These are phyloP conservation scores for Pythium rishiriense DNA, from an alignment of 352 stramenopile species.

Conservation along the genomic window DNA sequence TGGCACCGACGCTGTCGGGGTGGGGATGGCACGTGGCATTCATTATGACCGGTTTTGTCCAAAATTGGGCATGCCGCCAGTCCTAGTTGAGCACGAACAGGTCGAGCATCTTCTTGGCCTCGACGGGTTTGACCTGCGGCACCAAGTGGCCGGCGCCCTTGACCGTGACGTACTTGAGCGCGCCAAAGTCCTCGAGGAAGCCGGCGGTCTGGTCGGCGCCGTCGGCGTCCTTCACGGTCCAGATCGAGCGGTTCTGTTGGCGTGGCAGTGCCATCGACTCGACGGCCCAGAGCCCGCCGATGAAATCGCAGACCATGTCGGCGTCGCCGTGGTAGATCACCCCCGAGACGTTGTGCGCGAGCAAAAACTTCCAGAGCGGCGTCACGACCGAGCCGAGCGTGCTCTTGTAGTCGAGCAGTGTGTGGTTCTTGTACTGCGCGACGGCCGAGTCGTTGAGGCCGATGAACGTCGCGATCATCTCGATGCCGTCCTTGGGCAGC, in stretches of 20 bases:
- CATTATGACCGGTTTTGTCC: too few species aligned
- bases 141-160: slow-evolving; percentile 4
- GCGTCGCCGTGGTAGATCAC: slow-evolving; percentile 72
- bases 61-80: too few species aligned
- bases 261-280: slow-evolving; percentile 42
- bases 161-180: slow-evolving; percentile 10
- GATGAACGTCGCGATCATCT: slow-evolving; percentile 32
- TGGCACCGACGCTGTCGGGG: too few species aligned
- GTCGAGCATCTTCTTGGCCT: slow-evolving; percentile 68
- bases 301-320: slow-evolving; percentile 62
- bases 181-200: slow-evolving; percentile 78
- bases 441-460: slow-evolving; percentile 33
- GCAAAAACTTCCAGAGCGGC: slow-evolving; percentile 49
- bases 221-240: slow-evolving; percentile 30
- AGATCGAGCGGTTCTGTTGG: slow-evolving; percentile 36
- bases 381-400: slow-evolving; percentile 47
- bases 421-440: slow-evolving; percentile 28
- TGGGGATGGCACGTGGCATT: too few species aligned
- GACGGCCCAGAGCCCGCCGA: slow-evolving; percentile 34
- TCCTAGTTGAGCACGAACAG: slow-evolving; percentile 44
- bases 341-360: slow-evolving; percentile 39
- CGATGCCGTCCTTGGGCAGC: slow-evolving; percentile 37
- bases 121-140: slow-evolving; percentile 38
- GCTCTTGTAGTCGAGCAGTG: slow-evolving; percentile 48
- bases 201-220: slow-evolving; percentile 70